Evolutionary conservation across 1,284 basidiomycete species (phyloP), one percentile per base, ranked within the genome.

Genomic region (Pseudomicrostroma phylloplanum): DNA sequence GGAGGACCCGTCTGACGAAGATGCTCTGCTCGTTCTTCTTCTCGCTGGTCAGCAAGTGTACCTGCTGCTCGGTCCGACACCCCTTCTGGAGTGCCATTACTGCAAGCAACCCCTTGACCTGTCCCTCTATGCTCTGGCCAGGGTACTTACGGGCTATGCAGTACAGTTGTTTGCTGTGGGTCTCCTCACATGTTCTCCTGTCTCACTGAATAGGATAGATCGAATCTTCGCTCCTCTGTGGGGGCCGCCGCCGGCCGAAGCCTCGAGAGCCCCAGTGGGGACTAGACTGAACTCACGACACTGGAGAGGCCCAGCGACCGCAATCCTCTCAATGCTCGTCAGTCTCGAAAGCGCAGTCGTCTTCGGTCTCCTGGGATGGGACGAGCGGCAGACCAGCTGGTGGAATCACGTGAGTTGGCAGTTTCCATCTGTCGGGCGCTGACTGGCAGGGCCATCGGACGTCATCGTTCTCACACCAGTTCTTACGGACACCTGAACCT

Each of bases 371-470:
- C 26, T 15, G 21, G 51, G 51, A 6, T 54, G 51, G 51, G 15
- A 15, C 3, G 51, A 54, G 13, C 21, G 26, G 13, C 51, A 54
- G 25, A 19, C 13, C 13, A 54, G 51, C 26, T 26, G 21, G n/a
- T 54, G 51, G 51, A 54, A 54, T 54, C 51, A 54, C 12, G 43
- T 48, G 43, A 48, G 43, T 48, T n/a, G 4, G 43, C 15, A 13
- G n/a, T n/a, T n/a, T n/a, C 30, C 30, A 3, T 36, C 30, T 36
- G 30, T 36, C 30, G n/a, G n/a, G n/a, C n/a, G n/a, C n/a, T n/a
- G n/a, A n/a, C n/a, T n/a, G n/a, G n/a, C n/a, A n/a, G n/a, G n/a
- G n/a, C n/a, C n/a, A n/a, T n/a, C n/a, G n/a, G n/a, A n/a, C n/a
- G n/a, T n/a, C n/a, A n/a, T n/a, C n/a, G n/a, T 36, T 36, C 30